Evolutionary conservation across 2,329 filamentous ascomycete genomes (phyloP), one percentile per base, ranked within the genome.

Genomic region (Nigrospora sphaerica): DNA sequence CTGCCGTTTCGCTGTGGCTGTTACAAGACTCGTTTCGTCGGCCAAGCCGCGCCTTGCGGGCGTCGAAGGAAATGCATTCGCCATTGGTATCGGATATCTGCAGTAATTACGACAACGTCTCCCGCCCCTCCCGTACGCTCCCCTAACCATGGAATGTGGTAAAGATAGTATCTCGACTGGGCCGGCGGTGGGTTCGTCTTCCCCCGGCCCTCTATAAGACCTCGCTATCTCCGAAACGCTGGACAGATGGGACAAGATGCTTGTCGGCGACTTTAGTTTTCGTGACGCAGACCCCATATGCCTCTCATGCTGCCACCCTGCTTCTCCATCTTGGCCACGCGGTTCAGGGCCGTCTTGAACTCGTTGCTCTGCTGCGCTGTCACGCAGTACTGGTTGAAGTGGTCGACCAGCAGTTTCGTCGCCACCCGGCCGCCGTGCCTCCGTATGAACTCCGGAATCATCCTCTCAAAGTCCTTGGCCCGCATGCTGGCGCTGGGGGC

Each of bases 341-440:
- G 74, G 55, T 86, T 83, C 46, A 97, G 68, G 55, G 89, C 89
- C 56, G 79, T 75, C 66, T 90, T 92, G 62, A 97, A 97, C 62
- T 90, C 85, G 16, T 81, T 78, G 44, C 83, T 85, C 50, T 87
- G 78, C 50, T 80, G 77, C 23, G 75, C 66, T 38, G 81, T 86
- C 18, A 77, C 78, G 60, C 89, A 95, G 57, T 83, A 86, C 13
- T 80, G 80, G 64, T 91, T 88, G 65, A 96, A 97, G 59, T 95
- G 89, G 58, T 95, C 87, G 19, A 95, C 86, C 39, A 96, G 67
- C 73, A 89, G 84, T 68, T 95, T 89, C 37, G 86, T 91, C 6
- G 88, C 83, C 6, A 87, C 88, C 32, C 80, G 77, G 4, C 90
- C 90, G 11, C 87, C 86, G 46, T 95, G 89, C 19, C 80, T 75